A percentile compares a stretch with the other conserved stretches of the same genome.
Conservation (phyloP, 2,329 filamentous ascomycete genomes). For the Microsporum ferrugineum region DNA sequence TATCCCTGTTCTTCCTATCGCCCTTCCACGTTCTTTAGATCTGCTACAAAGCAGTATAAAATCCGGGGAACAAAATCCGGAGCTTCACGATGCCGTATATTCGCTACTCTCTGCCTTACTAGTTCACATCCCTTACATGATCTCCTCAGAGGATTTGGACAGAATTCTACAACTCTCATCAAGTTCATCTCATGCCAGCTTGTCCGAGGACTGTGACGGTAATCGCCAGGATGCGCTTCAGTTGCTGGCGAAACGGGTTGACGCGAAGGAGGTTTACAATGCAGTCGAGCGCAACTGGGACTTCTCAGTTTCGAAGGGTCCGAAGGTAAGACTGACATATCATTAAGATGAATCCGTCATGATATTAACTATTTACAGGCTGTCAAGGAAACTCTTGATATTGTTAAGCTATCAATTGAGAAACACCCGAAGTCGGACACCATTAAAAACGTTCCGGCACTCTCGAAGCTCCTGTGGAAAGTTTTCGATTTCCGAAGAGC, state of each 20-base stretch:
- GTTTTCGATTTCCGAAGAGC: constrained; percentile 40
- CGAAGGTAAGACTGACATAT: constrained; percentile 42
- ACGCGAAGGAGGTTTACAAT: constrained; percentile 64
- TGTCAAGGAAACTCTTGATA: constrained; percentile 54
- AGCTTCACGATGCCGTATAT: constrained; percentile 72
- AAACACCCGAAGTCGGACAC: constrained; percentile 67
- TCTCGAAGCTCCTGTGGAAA: constrained; percentile 52
- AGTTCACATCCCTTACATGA: constrained; percentile 78
- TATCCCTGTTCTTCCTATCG: constrained; percentile 66
- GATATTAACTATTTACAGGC: constrained; percentile 38
- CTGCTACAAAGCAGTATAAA: constrained; percentile 57
- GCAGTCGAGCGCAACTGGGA: constrained; percentile 62
- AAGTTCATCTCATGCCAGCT: constrained; percentile 52
- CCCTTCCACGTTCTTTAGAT: constrained; percentile 58
- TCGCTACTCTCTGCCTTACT: constrained; percentile 68
- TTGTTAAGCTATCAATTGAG: constrained; percentile 61
- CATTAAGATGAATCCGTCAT: background rate
- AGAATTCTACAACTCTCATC: constrained; percentile 61
- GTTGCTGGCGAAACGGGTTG: constrained; percentile 64
- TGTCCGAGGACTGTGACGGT: constrained; percentile 52
- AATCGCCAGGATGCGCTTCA: constrained; percentile 58
- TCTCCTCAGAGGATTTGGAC: constrained; percentile 63
- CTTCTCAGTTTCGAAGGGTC: constrained; percentile 50
- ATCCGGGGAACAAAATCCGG: constrained; percentile 43
- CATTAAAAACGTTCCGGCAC: constrained; percentile 57